Base-by-base conservation (phyloP, 2,329 filamentous ascomycete species). In the Cercospora sp. region DNA sequence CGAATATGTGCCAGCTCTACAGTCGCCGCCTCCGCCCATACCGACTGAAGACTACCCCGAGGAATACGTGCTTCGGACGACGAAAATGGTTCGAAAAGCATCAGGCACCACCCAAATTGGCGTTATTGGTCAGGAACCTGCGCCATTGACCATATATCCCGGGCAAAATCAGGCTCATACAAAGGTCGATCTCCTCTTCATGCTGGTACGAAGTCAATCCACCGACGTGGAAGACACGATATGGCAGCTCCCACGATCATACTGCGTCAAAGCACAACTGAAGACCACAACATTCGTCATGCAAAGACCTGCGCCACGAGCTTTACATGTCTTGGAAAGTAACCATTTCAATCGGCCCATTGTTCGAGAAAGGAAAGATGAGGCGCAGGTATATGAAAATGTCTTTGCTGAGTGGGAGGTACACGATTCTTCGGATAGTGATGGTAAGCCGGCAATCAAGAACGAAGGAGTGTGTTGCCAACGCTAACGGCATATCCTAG, bases 91-190 rank as follows among this genome's bases (percentile, higher is more conserved):
- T 12, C 60, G 48, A 16, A 33, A 57, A 28, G 33, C 60, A 23
- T 33, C 20, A 1, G 30, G 65, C 18, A 23, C 30, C 8, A 28
- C 33, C 7, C 30, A 23, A 23, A 60, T 70, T 9, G 68, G 68
- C 3, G 57, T 70, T 7, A 66, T 70, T 39, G 68, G 63, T n/a
- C 51, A 70, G 23, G 68, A 68, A 39, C 68, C 68, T 3, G 16
- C 55, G 2, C 60, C 68, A 1, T 12, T 70, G 8, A 20, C 58
- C 6, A 20, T 68, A 4, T 53, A 51, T 28, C 13, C 53, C 4
- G 51, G 48, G 10, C 23, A 16, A 13, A 31, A 48, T 9, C 55
- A 55, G 4, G 57, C 61, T 1, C 60, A 39, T 18, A 67, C 64
- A 1, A 59, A 61, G 30, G 42, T 70, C 36, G 63, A 67, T 4